Evolutionary conservation across 2,329 filamentous ascomycete species (phyloP).

Genomic region (Phyllosticta paracitricarpa): DNA sequence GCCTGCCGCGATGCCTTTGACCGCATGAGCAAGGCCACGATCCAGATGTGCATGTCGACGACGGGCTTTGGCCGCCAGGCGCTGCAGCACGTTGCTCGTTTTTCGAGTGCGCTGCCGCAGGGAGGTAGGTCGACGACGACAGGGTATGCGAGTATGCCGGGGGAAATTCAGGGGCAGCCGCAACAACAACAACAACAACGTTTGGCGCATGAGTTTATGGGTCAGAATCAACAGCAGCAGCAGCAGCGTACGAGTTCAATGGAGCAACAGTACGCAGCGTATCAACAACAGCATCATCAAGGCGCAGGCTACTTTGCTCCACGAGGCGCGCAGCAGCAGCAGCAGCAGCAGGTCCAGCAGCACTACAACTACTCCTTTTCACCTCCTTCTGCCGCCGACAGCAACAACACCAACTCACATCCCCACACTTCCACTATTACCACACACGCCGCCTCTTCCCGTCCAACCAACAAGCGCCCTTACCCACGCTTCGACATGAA

Average conservation of each 20-base stretch:
- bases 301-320: not conserved
- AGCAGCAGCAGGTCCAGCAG: not conserved
- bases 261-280: not conserved
- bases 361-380: not conserved
- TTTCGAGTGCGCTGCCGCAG: not conserved
- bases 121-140: not conserved
- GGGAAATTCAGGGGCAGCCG: not conserved
- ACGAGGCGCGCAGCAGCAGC: not conserved
- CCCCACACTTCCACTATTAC: slow-evolving; percentile 14
- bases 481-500: slow-evolving; percentile 47
- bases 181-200: not conserved
- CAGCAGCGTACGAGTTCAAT: not conserved
- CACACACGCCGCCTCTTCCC: not conserved
- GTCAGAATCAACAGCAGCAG: not conserved
- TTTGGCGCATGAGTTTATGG: no score
- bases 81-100: not conserved
- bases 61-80: slow-evolving; percentile 60
- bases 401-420: not conserved
- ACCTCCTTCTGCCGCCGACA: not conserved
- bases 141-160: not conserved
- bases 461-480: slow-evolving; percentile 22
- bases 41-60: slow-evolving; percentile 86
- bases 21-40: slow-evolving; percentile 86
- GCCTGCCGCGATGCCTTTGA: slow-evolving; percentile 92
- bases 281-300: no score